Base-by-base conservation (phyloP, 129 eudicot genomes). In the Apium graveolens region DNA sequence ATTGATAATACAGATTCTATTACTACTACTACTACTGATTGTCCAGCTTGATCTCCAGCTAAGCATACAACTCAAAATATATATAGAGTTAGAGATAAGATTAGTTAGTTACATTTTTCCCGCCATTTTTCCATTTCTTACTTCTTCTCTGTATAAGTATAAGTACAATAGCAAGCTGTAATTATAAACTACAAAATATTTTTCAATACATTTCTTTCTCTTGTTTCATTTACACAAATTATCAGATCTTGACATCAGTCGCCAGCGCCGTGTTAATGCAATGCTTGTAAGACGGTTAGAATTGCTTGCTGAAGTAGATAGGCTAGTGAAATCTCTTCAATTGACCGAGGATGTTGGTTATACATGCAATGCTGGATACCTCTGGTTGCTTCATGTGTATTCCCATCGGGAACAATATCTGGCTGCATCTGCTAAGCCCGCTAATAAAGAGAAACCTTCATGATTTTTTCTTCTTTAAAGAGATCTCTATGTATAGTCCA, bases 371-470 rank as follows among this genome's bases (percentile, higher is more conserved):
- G 98, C 98, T 78, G 98, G 96, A 53, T 95, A 91, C 86, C 91
- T 95, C 71, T 91, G 98, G 97, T 76, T 95, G 85, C 96, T 91
- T 74, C 98, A 95, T 69, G 98, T 95, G 13, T 91, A 90, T 84
- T 95, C 98, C 11, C 97, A 97, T 29, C 91, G 98, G 98, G 98
- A 95, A 80, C 98, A 83, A 85, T 95, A 91, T 83, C 81, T 95
- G 76, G 96, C 89, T 38, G 89, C 83, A 43, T 91, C 94, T 76
- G 86, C 87, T 49, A 49, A 49, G 57, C 57, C 57, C 31, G 79
- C 78, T 13, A 90, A 91, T 80, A 75, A 90, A 86, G 89, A 87
- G 43, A 91, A 95, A 74, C 92, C 96, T 95, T 29, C 89, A 80
- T 66, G 96, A 95, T 65, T 84, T 85, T 13, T 95, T 95, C 74